phyloP scores from a whole-genome alignment of 2,329 filamentous ascomycete genomes.

The Ophiostoma sp. region DNA sequence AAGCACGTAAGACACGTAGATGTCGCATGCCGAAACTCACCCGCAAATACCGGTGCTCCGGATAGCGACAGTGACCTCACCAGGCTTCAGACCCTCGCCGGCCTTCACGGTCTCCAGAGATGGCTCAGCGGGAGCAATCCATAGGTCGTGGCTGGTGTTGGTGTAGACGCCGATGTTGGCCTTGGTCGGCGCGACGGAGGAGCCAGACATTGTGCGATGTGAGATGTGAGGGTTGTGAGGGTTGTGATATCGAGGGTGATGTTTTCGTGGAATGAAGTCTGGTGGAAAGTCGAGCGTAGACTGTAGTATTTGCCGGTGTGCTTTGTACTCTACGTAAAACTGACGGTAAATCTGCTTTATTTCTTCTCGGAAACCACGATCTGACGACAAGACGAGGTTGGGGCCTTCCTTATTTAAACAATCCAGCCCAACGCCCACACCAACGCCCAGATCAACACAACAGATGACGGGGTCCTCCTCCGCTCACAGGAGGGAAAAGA shows the following conservation, averaged over 20 bases:
- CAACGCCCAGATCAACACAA: neutral
- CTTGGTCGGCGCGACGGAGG: slow-evolving; percentile 57
- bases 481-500: slow-evolving; percentile 3
- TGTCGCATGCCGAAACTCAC: slow-evolving; percentile 46
- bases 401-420: slow-evolving; percentile 16
- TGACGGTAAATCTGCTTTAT: neutral
- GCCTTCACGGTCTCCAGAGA: slow-evolving; percentile 71
- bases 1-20: neutral
- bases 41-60: slow-evolving; percentile 97
- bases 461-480: neutral
- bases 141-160: slow-evolving; percentile 87
- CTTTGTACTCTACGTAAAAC: neutral
- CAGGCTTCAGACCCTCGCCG: slow-evolving; percentile 67
- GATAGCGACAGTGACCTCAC: slow-evolving; percentile 84
- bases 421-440: neutral
- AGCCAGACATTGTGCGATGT: slow-evolving; percentile 17
- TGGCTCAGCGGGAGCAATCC: slow-evolving; percentile 78
- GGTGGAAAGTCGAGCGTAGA: neutral
- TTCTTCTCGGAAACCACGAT: neutral
- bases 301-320: neutral
- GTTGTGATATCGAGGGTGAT: neutral
- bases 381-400: neutral
- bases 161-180: slow-evolving; percentile 95
- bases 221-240: neutral
- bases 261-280: neutral